Conservation (phyloP, 1,139 yeast genomes). For the Kluyveromyces sp. region DNA sequence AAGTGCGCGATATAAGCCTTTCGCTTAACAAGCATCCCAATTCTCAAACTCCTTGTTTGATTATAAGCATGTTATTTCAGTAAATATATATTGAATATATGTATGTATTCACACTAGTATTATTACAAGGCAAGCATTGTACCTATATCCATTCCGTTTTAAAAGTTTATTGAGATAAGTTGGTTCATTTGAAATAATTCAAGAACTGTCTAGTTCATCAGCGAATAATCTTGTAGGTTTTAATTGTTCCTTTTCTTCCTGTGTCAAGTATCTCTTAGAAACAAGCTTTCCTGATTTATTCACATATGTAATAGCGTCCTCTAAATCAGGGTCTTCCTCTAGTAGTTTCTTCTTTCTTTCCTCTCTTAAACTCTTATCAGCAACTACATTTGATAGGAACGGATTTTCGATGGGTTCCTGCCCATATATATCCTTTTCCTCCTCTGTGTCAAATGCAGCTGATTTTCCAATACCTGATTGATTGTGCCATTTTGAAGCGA, state of each 20-base stretch:
- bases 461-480: conserved; percentile 9
- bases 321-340: conserved; percentile 18
- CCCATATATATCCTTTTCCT: conserved; percentile 10
- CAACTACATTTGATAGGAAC: conserved; percentile 13
- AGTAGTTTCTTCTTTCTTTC: conserved; percentile 13
- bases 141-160: too few species aligned
- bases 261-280: conserved; percentile 11
- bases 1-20: too few species aligned
- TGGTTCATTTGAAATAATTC: too few species aligned
- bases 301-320: conserved; percentile 16
- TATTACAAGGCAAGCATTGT: too few species aligned
- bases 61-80: too few species aligned
- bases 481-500: conserved; percentile 19
- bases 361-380: conserved; percentile 11
- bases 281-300: conserved; percentile 18
- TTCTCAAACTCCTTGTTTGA: too few species aligned
- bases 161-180: too few species aligned
- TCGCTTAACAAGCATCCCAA: too few species aligned
- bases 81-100: too few species aligned
- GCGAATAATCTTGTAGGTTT: conserved; percentile 20
- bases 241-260: conserved; percentile 14
- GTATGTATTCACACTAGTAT: too few species aligned
- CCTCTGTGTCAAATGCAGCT: conserved; percentile 10
- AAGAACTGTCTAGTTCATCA: conserved; percentile 9
- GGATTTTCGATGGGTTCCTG: conserved; percentile 16